phyloP scores from a whole-genome alignment of 441 rosid species.

The Gossypium aridum region DNA sequence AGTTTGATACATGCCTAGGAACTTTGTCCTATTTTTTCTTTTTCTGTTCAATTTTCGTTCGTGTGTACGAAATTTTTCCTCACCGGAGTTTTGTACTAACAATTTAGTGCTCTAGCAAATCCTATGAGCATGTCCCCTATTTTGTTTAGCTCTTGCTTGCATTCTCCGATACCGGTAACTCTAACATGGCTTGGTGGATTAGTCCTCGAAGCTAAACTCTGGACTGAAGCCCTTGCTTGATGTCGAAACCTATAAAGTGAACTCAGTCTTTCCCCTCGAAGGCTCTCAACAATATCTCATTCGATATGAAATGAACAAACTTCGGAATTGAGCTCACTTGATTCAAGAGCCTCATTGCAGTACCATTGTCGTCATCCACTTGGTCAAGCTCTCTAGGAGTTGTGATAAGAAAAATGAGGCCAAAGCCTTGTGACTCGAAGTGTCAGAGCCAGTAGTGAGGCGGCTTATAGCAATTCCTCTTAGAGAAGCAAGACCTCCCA shows the following conservation, averaged over 20 bases:
- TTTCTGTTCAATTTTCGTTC: too few species aligned
- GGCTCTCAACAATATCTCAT: constrained; percentile 79
- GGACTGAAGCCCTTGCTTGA: constrained; percentile 94
- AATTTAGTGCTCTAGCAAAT: constrained; percentile 62
- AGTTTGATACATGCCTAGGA: too few species aligned
- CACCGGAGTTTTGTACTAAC: too few species aligned
- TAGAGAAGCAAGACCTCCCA: constrained; percentile 79
- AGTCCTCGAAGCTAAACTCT: constrained; percentile 70
- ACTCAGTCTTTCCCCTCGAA: constrained; percentile 92
- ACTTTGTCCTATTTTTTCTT: too few species aligned
- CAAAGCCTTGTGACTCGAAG: constrained; percentile 71
- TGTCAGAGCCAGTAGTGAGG: constrained; percentile 59
- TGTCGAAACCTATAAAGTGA: constrained; percentile 88
- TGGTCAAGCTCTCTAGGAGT: constrained; percentile 77
- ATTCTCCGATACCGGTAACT: constrained; percentile 81
- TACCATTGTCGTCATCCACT: constrained; percentile 56
- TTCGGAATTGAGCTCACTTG: constrained; percentile 86
- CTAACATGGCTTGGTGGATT: constrained; percentile 77
- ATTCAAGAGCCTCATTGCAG: constrained; percentile 73
- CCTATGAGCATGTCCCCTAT: constrained; percentile 80
- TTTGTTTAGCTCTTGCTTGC: constrained; percentile 77
- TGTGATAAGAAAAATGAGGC: constrained; percentile 87
- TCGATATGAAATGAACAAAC: constrained; percentile 81
- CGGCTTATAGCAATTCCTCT: constrained; percentile 60
- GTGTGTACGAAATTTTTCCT: too few species aligned